Base-by-base conservation (phyloP, 1,284 basidiomycete species). In the Athelia psychrophila region DNA sequence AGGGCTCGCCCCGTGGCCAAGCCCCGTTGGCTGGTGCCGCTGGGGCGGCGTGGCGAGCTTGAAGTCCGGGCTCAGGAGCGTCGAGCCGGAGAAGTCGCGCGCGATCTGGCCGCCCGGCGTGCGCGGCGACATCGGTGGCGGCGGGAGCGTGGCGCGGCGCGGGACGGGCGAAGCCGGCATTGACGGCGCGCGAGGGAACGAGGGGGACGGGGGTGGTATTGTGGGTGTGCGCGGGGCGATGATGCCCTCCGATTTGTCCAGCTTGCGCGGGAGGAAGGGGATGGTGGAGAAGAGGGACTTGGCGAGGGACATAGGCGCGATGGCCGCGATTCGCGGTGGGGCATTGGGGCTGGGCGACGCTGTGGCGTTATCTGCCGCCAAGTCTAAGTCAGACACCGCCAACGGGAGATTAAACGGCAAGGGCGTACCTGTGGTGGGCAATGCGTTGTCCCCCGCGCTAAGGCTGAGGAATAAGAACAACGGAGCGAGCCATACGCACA, bases 401-500 rank as follows among this genome's bases (percentile, higher is more conserved):
- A 8, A 12, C 6, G 5, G 9, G 22, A 5, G 24, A 23, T 9
- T 10, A 23, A 12, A 24, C 10, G 19, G 25, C 9, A n/a, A 24
- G 48, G 54, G 32, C 60, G 51, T 62, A 80, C 80, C 69, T 36
- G 68, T 75, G 24, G 75, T 76, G 1, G 95, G 95, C 13, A 98
- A 78, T 2, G 93, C 91, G 62, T 97, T 93, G 65, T 98, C 95
- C 59, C 96, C 97, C 10, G 95, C 95, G 59, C 92, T 95, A 51
- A 98, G 73, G 64, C 93, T 95, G 57, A 97, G 73, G 76, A 97
- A 98, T 22, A 98, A 71, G 70, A 94, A 97, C 25, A 97, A 69
- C 6, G 94, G 93, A 16, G 88, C 84, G 49, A 94, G 82, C 95
- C 95, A 98, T 4, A 98, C 90, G 70, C 93, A 96, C 23, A 95